A percentile compares a stretch with the other conserved stretches of the same genome.
Conservation (phyloP, 257 asterid species). For the Anisodus acutangulus region DNA sequence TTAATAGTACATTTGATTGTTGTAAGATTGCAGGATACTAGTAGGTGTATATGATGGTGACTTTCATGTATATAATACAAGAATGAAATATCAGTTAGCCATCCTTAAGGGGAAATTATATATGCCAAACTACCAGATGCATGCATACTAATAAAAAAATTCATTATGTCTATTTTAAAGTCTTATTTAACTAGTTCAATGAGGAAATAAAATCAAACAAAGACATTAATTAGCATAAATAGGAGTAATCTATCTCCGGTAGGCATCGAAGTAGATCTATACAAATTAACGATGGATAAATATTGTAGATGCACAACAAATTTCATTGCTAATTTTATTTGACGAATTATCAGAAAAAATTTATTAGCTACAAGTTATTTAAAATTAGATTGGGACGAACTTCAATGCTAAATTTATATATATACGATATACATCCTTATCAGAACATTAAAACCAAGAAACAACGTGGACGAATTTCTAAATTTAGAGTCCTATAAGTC, state of each 20-base stretch:
- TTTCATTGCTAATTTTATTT: too few species aligned
- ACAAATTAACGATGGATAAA: too few species aligned
- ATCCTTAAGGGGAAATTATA: conserved; percentile 48
- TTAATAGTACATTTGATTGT: conserved; percentile 3
- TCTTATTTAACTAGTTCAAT: too few species aligned
- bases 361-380: too few species aligned
- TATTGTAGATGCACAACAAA: too few species aligned
- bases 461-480: background rate
- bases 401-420: too few species aligned
- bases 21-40: conserved; percentile 36
- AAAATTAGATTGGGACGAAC: too few species aligned
- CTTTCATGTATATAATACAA: conserved; percentile 30
- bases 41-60: conserved; percentile 38
- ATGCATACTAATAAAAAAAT: background rate
- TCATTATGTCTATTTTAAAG: background rate
- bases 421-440: background rate
- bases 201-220: too few species aligned
- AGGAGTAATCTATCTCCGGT: too few species aligned
- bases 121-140: background rate
- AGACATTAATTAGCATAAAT: too few species aligned
- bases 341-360: too few species aligned
- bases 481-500: background rate
- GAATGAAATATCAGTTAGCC: conserved; percentile 23
- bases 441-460: background rate
- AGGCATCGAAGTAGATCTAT: too few species aligned